Percentiles rank a stretch among this genome's conserved stretches.
Conservation (phyloP, 2,329 filamentous ascomycete species). For the Fusarium clavum region DNA sequence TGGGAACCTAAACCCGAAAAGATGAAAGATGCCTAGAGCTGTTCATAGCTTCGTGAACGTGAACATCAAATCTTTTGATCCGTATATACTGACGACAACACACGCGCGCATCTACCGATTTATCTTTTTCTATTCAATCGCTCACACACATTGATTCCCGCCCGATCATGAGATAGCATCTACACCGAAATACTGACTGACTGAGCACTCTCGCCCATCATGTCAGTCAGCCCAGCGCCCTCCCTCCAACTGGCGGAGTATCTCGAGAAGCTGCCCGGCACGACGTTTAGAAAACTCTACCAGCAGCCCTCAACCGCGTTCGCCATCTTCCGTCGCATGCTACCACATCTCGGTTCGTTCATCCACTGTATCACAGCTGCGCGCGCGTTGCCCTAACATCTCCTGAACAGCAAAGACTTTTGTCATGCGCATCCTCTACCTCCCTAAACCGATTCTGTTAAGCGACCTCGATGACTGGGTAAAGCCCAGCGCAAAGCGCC, state of each 20-base stretch:
- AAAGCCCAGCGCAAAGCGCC: conserved; percentile 69
- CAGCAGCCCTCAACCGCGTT: conserved; percentile 95
- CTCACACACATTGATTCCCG: not conserved
- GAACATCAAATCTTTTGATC: not conserved
- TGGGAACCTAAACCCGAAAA: conserved; percentile 18
- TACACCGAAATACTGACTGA: conserved; percentile 32
- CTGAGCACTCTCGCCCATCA: conserved; percentile 50
- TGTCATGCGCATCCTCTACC: conserved; percentile 95
- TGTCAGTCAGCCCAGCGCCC: conserved; percentile 60
- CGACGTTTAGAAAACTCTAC: conserved; percentile 91
- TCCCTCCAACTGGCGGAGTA: conserved; percentile 82
- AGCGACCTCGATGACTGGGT: conserved; percentile 89
- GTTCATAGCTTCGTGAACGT: conserved; percentile 22
- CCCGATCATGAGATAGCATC: conserved; percentile 44
- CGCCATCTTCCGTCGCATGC: conserved; percentile 96
- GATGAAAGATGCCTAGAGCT: conserved; percentile 30
- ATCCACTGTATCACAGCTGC: not conserved
- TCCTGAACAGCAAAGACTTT: conserved; percentile 81
- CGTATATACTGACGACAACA: too few relatives aligned
- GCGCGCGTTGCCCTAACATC: conserved; percentile 7
- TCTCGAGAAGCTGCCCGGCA: conserved; percentile 89
- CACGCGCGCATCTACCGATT: too few relatives aligned
- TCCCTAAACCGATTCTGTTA: conserved; percentile 82
- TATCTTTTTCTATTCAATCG: not conserved
- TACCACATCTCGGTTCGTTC: conserved; percentile 82